Evolutionary conservation across 192 early-diverging fungal genomes (phyloP), one percentile per base, ranked within the genome.

Genomic region (Backusella parvicylindrica): DNA sequence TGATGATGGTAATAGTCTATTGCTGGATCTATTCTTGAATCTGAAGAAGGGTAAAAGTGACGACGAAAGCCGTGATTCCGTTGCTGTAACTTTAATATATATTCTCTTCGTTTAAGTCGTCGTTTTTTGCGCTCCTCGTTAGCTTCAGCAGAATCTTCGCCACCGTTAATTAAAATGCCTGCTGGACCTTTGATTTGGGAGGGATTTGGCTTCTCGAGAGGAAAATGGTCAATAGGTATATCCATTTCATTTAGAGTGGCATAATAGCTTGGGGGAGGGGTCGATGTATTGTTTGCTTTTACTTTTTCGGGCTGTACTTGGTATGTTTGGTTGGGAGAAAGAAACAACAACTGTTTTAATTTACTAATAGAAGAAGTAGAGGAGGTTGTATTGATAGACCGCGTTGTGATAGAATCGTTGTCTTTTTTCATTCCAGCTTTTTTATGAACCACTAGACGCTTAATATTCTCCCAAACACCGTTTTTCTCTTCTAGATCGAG

Each of bases 121-220:
- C 70, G 33, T 28, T 28, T 63, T 64, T 72, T 64, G 4, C 31
- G 76, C 38, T 77, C 76, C 3, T 33, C 64, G 3, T 72, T 70
- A 3, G 50, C 70, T 50, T 77, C 37, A 6, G 56, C 70, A 38
- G 76, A 77, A 13, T 67, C 76, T 50, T 53, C 70, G 7, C 64
- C 72, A 49, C 73, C 3, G 35, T 72, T 71, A n/a, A 47, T 37
- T n/a, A 77, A 15, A 36, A 77, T 77, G 30, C 76, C 70, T 11
- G 16, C 23, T 21, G 40, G 50, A 8, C 36, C 68, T 40, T 21
- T 28, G 18, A 26, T 49, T 35, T n/a, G 30, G 12, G 28, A 30
- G 16, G 8, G 0, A 15, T 23, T 60, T 26, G 8, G 23, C 11
- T 60, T 60, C 28, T 60, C 53, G 8, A n/a, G 21, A 60, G 21